Evolutionary conservation across 108 stramenopile genomes (phyloP), one percentile per base, ranked within the genome.

Genomic region (Cyclostephanos tholiformis): DNA sequence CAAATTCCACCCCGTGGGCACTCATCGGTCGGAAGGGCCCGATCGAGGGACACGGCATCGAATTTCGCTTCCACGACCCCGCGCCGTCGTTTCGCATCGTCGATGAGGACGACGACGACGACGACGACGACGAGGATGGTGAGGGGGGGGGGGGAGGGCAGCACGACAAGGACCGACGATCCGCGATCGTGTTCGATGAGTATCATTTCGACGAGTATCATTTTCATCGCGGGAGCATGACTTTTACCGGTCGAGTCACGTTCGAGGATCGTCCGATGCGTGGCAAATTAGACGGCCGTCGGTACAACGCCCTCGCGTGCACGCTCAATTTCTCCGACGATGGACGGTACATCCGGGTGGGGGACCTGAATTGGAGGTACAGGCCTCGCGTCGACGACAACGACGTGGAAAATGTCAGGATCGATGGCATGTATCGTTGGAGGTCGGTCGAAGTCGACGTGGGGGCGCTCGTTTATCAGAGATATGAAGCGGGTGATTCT

Each of bases 281-380:
- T 4, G 14, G 27, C 46, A 66, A 27, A 22, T 26, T n/a, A 4
- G 41, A 57, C 46, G 32, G 61, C 7, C 53, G 59, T 63, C 23
- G 44, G 1, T 56, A 71, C 19, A 41, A 67, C 29, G 73, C 67
- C 46, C 83, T 84, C 72, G 69, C 72, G 43, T 74, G 84, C 52
- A 59, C 84, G 0, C 60, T 90, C 39, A 84, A 80, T 68, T 88
- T 90, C 71, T 83, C 84, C 14, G 36, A 59, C 8, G 76, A 84
- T 68, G 77, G 76, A 46, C 74, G 79, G 23, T 90, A 84, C 53
- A 35, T 91, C 35, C 79, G 74, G 7, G 36, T 71, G 14, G 87
- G 89, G 10, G 52, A 81, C 5, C 39, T 87, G 30, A 63, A 71
- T 57, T 85, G 80, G 65, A 44, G 30, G 38, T 52, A 12, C 32